These are phyloP conservation scores for Aschersonia sp. DNA, from an alignment of 2,329 filamentous ascomycete genomes.

Conservation along the genomic window DNA sequence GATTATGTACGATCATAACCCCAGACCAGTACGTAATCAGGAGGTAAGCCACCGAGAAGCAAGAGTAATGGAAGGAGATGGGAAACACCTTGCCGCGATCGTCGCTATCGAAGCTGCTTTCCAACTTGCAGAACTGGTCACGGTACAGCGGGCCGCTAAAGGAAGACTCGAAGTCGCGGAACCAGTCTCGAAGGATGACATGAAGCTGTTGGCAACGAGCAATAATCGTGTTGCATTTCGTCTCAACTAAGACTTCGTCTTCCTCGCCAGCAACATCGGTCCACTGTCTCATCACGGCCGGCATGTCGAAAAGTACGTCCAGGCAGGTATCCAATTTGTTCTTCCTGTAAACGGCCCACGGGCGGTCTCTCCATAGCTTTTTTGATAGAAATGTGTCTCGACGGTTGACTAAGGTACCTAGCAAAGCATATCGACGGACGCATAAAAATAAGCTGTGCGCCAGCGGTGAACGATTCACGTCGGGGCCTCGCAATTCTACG, in stretches of 20 bases:
- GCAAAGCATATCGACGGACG: constrained; percentile 1
- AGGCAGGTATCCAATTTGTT: constrained; percentile 4
- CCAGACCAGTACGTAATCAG: constrained; percentile 5
- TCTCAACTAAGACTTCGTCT: background rate
- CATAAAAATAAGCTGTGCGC: constrained; percentile 4
- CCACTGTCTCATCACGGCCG: constrained; percentile 1
- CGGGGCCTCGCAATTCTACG: constrained; percentile 4
- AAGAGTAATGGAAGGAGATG: constrained; percentile 1
- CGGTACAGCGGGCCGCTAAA: constrained; percentile 2
- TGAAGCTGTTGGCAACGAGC: background rate
- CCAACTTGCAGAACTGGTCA: constrained; percentile 1
- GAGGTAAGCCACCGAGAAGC: constrained; percentile 2
- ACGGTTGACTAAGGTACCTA: constrained; percentile 1
- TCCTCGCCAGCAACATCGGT: background rate
- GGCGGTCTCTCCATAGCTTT: constrained; percentile 1
- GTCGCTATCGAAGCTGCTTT: background rate
- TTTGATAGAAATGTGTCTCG: constrained; percentile 1
- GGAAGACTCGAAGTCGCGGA: too few relatives aligned
- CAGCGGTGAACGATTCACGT: constrained; percentile 1
- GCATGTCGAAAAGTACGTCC: constrained; percentile 2
- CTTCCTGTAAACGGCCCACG: constrained; percentile 4
- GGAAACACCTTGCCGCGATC: constrained; percentile 4
- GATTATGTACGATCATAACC: constrained; percentile 2
- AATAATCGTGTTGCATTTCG: background rate
- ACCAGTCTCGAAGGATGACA: background rate